Conservation (phyloP, 768 basidiomycete species). For the Xerocomellus amylosporus region DNA sequence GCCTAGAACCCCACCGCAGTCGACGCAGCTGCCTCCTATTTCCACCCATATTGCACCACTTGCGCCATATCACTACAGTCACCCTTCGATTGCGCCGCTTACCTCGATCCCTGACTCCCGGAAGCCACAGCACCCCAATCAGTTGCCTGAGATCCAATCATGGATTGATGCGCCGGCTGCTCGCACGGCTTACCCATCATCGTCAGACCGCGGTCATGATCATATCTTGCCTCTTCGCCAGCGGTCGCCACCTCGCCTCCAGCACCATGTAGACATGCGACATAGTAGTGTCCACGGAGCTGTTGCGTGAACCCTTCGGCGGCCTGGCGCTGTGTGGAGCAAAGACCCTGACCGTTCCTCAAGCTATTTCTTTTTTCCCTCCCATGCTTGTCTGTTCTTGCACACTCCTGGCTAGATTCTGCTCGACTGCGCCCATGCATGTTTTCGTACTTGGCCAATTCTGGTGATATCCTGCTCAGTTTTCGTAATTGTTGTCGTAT, state of each 20-base stretch:
- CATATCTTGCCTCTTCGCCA: constrained; percentile 30
- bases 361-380: constrained; percentile 8
- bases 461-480: constrained; percentile 16
- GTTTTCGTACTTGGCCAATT: constrained; percentile 20
- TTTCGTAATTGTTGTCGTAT: constrained; percentile 26
- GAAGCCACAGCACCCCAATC: constrained; percentile 34
- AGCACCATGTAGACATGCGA: constrained; percentile 35
- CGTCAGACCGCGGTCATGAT: constrained; percentile 33
- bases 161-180: constrained; percentile 40
- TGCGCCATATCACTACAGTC: constrained; percentile 49
- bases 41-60: constrained; percentile 38
- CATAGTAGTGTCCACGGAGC: constrained; percentile 29
- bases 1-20: constrained; percentile 50
- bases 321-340: constrained; percentile 21
- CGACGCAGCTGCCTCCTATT: constrained; percentile 45
- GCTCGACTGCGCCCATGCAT: constrained; percentile 10
- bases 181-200: constrained; percentile 28
- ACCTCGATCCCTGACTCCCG: constrained; percentile 36
- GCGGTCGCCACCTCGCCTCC: constrained; percentile 33
- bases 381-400: constrained; percentile 20
- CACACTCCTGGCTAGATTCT: constrained; percentile 20
- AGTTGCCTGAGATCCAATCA: constrained; percentile 46
- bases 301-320: constrained; percentile 24
- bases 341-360: not conserved
- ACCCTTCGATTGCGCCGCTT: constrained; percentile 52